A percentile compares a stretch with the other conserved stretches of the same genome.
Conservation (phyloP, 129 eudicot genomes). For the Flaveria ramosissima region DNA sequence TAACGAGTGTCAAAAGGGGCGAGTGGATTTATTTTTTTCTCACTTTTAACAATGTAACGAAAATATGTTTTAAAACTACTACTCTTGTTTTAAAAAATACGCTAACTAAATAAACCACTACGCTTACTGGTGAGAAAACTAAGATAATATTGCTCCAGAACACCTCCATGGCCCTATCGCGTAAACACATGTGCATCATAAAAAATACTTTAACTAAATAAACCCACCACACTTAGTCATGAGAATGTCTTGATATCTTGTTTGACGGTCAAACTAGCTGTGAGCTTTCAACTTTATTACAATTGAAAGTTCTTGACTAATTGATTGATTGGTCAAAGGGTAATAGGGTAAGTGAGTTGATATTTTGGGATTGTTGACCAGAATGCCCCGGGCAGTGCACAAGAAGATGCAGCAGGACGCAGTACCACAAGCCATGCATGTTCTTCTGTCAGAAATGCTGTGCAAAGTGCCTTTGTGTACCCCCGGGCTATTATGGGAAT, state of each 20-base stretch:
- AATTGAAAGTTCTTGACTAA: constrained; percentile 12
- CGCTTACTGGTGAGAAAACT: no score
- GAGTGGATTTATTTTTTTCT: no score
- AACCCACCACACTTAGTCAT: no score
- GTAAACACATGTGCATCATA: no score
- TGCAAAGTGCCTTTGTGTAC: constrained; percentile 81
- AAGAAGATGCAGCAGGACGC: constrained; percentile 76
- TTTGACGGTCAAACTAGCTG: constrained; percentile 18
- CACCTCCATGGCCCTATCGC: no score
- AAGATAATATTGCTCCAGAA: no score
- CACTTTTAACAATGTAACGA: no score
- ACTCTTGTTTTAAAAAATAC: no score
- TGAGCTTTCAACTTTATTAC: constrained; percentile 3
- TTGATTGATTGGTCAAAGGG: constrained; percentile 18
- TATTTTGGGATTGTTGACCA: constrained; percentile 31
- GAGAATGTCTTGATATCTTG: not conserved
- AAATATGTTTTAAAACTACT: no score
- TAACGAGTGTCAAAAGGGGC: no score
- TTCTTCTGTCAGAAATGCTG: constrained; percentile 85
- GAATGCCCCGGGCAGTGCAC: constrained; percentile 72
- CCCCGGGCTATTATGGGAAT: constrained; percentile 83
- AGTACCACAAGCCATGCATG: constrained; percentile 85
- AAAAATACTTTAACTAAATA: no score
- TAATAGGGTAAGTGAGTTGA: not conserved
- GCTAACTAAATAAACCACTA: no score